phyloP scores from a whole-genome alignment of 192 early-diverging fungal species.

The Linnemannia exigua region DNA sequence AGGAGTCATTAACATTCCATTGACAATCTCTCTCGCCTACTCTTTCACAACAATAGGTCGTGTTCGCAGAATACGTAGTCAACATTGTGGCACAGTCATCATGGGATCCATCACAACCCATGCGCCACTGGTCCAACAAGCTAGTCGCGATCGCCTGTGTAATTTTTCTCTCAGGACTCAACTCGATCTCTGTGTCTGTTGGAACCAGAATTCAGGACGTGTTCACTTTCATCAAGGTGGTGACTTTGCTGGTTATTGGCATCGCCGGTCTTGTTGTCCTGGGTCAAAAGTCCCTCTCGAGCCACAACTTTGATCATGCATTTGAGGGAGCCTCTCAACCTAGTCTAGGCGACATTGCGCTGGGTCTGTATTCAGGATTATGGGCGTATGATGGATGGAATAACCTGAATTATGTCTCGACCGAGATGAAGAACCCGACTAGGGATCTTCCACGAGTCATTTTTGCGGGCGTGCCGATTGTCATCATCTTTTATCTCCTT shows the following conservation, averaged over 20 bases:
- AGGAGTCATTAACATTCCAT: neutral
- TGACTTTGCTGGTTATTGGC: conserved; percentile 76
- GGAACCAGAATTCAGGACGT: conserved; percentile 80
- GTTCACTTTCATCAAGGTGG: conserved; percentile 80
- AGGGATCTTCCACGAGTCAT: conserved; percentile 85
- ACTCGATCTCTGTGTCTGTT: conserved; percentile 73
- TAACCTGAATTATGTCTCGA: conserved; percentile 85
- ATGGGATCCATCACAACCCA: conserved; percentile 55
- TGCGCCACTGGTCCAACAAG: conserved; percentile 61
- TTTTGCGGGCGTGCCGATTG: conserved; percentile 79
- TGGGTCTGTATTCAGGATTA: conserved; percentile 79
- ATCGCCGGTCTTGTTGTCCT: conserved; percentile 77
- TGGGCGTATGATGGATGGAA: conserved; percentile 79
- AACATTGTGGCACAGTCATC: conserved; percentile 73
- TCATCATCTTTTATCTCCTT: conserved; percentile 81
- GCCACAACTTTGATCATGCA: conserved; percentile 71
- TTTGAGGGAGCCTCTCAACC: conserved; percentile 69
- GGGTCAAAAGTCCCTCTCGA: conserved; percentile 64
- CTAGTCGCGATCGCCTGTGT: conserved; percentile 73
- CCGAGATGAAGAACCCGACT: conserved; percentile 87
- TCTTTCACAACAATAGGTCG: conserved; percentile 44
- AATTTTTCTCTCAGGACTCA: conserved; percentile 71
- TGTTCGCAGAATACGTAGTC: conserved; percentile 83
- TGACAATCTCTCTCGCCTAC: neutral
- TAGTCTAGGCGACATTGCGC: conserved; percentile 75